Evolutionary conservation across 371 early-diverging fungal genomes (phyloP), one percentile per base, ranked within the genome.

Genomic region (Mucor irregularis): DNA sequence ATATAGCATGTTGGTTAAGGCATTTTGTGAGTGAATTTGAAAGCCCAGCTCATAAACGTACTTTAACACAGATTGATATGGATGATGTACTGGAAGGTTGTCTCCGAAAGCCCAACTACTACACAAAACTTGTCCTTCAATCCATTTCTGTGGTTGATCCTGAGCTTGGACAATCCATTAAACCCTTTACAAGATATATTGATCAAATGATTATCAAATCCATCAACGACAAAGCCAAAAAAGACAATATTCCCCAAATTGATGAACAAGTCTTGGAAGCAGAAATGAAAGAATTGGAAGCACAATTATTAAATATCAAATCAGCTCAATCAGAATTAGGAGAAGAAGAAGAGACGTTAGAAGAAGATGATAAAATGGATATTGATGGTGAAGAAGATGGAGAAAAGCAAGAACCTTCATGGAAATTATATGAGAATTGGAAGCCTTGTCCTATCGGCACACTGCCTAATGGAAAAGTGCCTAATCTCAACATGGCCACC

Each of bases 1-100:
- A 9, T 22, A 21, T 68, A 71, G 73, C 68, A 11, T 74, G 69
- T 31, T 80, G 76, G 73, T 26, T 80, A 14, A 69, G 68, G 28
- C 40, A 66, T 31, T 65, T 80, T 38, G 59, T 73, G 2, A 33
- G 50, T 16, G 61, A 74, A 33, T 60, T 55, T 24, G 28, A 28
- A 9, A 28, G 26, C 5, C 37, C 37, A 17, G 28, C 39, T 10
- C 34, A 35, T 3, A 34, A 63, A 2, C 54, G 53, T 22, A 61
- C 66, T 16, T 54, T 74, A n/a, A 42, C 44, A 1, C 59, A 61
- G 0, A 25, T 70, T 5, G 16, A 45, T 5, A 29, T 78, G 9
- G 71, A 75, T 17, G 71, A 73, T 43, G 60, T 78, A 5, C 19
- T 74, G 2, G 75, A 75, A 50, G 43, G 35, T n/a, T 68, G 68